Conservation (phyloP, 2,329 filamentous ascomycete genomes). For the Colletotrichum gloeosporioides region DNA sequence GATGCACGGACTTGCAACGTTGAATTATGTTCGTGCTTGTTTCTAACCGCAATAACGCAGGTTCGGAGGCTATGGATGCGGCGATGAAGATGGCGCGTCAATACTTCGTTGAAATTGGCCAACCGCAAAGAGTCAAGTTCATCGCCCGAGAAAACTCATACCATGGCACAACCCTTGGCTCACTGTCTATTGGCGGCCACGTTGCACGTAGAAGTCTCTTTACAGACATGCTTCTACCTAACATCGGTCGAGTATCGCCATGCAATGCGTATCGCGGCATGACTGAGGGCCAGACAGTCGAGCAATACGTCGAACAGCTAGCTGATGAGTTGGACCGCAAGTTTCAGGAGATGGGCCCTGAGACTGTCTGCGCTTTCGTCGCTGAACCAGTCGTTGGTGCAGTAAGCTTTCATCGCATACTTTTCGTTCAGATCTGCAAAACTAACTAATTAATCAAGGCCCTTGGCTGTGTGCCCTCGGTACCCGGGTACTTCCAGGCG, state of each 20-base stretch:
- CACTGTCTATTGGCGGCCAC: slow-evolving; percentile 70
- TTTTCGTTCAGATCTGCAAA: not conserved
- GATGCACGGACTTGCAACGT: not conserved
- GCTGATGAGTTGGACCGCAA: slow-evolving; percentile 70
- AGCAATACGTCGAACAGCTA: slow-evolving; percentile 57
- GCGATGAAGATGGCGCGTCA: slow-evolving; percentile 56
- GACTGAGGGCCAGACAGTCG: slow-evolving; percentile 54
- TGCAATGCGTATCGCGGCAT: slow-evolving; percentile 71
- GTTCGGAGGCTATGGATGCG: slow-evolving; percentile 57
- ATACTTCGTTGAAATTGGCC: slow-evolving; percentile 46
- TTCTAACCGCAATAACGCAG: slow-evolving; percentile 25
- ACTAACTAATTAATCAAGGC: slow-evolving; percentile 44
- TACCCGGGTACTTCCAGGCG: slow-evolving; percentile 64
- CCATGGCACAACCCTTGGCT: slow-evolving; percentile 74
- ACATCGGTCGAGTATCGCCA: slow-evolving; percentile 66
- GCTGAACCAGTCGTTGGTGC: slow-evolving; percentile 78
- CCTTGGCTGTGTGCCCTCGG: slow-evolving; percentile 70
- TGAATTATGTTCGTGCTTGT: not conserved
- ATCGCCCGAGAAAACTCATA: slow-evolving; percentile 73
- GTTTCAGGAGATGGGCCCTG: slow-evolving; percentile 67
- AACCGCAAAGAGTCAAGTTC: slow-evolving; percentile 64
- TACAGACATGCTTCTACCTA: slow-evolving; percentile 62
- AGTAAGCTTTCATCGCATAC: slow-evolving; percentile 47
- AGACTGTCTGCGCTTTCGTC: slow-evolving; percentile 63
- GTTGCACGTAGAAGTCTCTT: slow-evolving; percentile 64